Percentiles rank a stretch among this genome's conserved stretches.
Evolutionary conservation across 805 yeast species (phyloP).

Genomic region (Lipomyces sp.): DNA sequence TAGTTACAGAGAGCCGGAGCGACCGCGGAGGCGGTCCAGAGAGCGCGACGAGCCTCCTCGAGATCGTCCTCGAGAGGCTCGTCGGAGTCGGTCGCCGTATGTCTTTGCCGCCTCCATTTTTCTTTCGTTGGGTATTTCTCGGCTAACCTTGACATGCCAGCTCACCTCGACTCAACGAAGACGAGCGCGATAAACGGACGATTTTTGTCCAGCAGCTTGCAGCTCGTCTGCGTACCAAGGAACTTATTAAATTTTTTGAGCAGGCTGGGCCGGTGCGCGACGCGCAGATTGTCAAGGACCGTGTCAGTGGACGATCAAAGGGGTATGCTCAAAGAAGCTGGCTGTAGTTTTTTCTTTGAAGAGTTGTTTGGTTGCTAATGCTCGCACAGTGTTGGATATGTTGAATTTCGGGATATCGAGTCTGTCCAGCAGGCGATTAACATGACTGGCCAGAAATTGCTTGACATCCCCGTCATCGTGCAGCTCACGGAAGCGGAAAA

Average conservation of each 20-base stretch:
- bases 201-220: slow-evolving; percentile 41
- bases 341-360: neutral
- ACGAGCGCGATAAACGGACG: slow-evolving; percentile 37
- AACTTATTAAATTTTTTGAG: slow-evolving; percentile 37
- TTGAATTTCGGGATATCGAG: slow-evolving; percentile 36
- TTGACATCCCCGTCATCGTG: slow-evolving; percentile 39
- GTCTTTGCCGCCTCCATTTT: too few species aligned
- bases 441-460: slow-evolving; percentile 37
- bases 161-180: slow-evolving; percentile 31
- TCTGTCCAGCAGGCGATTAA: slow-evolving; percentile 35
- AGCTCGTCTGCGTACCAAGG: slow-evolving; percentile 35
- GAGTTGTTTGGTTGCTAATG: neutral
- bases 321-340: slow-evolving; percentile 32
- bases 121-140: too few species aligned
- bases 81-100: neutral
- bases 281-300: slow-evolving; percentile 39
- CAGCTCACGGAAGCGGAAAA: slow-evolving; percentile 38
- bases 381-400: slow-evolving; percentile 35
- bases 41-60: neutral
- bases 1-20: slow-evolving; percentile 1
- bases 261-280: slow-evolving; percentile 37
- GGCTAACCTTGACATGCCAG: neutral
- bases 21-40: neutral
- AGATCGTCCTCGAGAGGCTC: slow-evolving; percentile 5
- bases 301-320: slow-evolving; percentile 35